Evolutionary conservation across 345 rosid species (phyloP).

Genomic region (Erucastrum elatum): DNA sequence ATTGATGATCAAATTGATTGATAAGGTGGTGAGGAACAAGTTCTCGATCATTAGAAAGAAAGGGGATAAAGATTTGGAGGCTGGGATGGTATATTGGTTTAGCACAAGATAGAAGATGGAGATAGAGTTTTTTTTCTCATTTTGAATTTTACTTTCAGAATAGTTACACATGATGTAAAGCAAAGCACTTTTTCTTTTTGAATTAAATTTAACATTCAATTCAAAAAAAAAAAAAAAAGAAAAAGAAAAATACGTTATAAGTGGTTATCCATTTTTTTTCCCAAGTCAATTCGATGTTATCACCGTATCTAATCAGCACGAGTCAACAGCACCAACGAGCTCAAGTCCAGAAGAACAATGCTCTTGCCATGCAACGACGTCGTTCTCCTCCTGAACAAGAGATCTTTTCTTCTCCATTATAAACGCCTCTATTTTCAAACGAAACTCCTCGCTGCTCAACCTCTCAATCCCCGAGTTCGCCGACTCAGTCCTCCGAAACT

Average conservation of each 20-base stretch:
- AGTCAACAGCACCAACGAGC: neutral
- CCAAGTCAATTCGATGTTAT: neutral
- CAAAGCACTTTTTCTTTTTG: too few relatives aligned
- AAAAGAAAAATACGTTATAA: neutral
- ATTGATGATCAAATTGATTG: too few relatives aligned
- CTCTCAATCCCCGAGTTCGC: slow-evolving; percentile 11
- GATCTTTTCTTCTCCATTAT: slow-evolving; percentile 20
- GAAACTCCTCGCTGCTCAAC: slow-evolving; percentile 26
- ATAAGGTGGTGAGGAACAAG: too few relatives aligned
- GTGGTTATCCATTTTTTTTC: neutral
- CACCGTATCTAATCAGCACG: neutral
- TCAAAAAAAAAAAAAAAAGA: too few relatives aligned
- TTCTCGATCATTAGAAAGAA: too few relatives aligned
- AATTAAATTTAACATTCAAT: too few relatives aligned
- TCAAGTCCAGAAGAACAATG: neutral
- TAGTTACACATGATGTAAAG: too few relatives aligned
- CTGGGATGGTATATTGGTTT: too few relatives aligned
- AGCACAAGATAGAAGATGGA: too few relatives aligned
- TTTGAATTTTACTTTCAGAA: too few relatives aligned
- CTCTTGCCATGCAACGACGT: neutral
- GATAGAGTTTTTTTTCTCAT: too few relatives aligned
- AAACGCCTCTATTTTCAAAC: slow-evolving; percentile 14
- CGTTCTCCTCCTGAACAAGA: neutral
- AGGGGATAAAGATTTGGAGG: too few relatives aligned
- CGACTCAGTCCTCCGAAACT: slow-evolving; percentile 28